Evolutionary conservation across 2,329 filamentous ascomycete genomes (phyloP), one percentile per base, ranked within the genome.

Genomic region (Colletotrichum sojae): DNA sequence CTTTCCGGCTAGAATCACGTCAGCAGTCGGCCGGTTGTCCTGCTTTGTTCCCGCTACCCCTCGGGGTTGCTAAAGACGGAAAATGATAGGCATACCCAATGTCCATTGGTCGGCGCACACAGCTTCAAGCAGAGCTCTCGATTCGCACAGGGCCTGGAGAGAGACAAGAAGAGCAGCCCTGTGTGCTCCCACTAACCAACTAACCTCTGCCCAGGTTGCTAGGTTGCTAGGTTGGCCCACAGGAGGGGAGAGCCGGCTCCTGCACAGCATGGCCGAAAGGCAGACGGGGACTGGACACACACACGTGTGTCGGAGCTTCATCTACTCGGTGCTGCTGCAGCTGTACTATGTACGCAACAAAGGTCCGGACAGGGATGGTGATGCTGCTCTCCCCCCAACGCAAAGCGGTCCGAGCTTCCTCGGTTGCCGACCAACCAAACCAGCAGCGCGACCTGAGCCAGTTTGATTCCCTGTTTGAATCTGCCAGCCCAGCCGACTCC

Each of bases 331-430:
- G n/a, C 31, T 55, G 36, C 20, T 52, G 45, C 25, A 58, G 40
- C 25, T 59, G 40, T 43, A n/a, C n/a, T n/a, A n/a, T n/a, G n/a
- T n/a, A 61, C 58, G 56, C 56, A 58, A 57, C 18, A 40, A 52
- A 68, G 64, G 64, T 52, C 56, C 52, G 56, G 46, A 27, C 69
- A 71, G 62, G 69, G 67, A 71, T 71, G 67, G 27, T 71, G 69
- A 71, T 70, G 62, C 15, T 70, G 66, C 53, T 70, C 46, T 22
- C 48, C 39, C 46, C 45, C 20, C 49, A 36, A 36, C 31, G 18
- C 31, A 51, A 52, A 56, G 48, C 46, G 48, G 69, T 67, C 69
- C 69, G 67, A 71, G 69, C 69, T 71, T 54, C 36, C 22, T 51
- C 31, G 61, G 53, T 69, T 59, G 67, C 22, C 39, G 10, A 59